Percentiles rank a stretch among this genome's conserved stretches.
Conservation (phyloP, 768 basidiomycete genomes). For the Russula dissimulans region DNA sequence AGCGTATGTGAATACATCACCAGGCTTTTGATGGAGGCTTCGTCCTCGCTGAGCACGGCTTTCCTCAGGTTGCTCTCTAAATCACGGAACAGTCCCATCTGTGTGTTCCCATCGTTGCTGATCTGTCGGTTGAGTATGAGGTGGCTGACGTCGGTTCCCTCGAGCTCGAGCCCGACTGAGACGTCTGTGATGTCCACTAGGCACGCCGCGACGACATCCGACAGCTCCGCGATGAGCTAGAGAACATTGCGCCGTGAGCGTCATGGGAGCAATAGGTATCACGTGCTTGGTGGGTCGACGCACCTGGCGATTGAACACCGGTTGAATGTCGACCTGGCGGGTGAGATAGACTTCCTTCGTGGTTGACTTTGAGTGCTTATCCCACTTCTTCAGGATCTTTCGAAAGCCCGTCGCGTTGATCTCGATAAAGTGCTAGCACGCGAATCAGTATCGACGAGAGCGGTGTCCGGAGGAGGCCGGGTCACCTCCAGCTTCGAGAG, state of each 20-base stretch:
- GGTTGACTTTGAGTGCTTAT: constrained; percentile 88
- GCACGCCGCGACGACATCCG: constrained; percentile 83
- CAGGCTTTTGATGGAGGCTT: constrained; percentile 54
- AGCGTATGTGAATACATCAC: constrained; percentile 62
- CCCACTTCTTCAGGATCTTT: constrained; percentile 97
- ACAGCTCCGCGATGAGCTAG: constrained; percentile 89
- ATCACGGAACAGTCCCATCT: constrained; percentile 73
- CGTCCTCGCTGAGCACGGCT: constrained; percentile 57
- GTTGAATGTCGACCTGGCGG: constrained; percentile 97
- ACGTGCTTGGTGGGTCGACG: constrained; percentile 19
- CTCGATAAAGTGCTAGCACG: constrained; percentile 82
- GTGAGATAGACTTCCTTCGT: constrained; percentile 97
- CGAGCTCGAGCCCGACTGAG: constrained; percentile 65
- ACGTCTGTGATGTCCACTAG: constrained; percentile 72
- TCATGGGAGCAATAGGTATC: background rate
- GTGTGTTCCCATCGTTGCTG: constrained; percentile 47
- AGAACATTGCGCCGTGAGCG: background rate
- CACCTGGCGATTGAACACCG: constrained; percentile 92
- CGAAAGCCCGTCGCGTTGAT: constrained; percentile 95
- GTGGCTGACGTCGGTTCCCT: constrained; percentile 68
- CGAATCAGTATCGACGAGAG: constrained; percentile 15
- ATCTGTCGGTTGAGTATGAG: constrained; percentile 62
- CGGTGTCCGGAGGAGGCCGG: constrained; percentile 8
- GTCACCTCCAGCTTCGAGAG: constrained; percentile 87
- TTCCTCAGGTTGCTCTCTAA: constrained; percentile 81